phyloP scores from a whole-genome alignment of 2,329 filamentous ascomycete genomes.

The Cladosporium sp. region DNA sequence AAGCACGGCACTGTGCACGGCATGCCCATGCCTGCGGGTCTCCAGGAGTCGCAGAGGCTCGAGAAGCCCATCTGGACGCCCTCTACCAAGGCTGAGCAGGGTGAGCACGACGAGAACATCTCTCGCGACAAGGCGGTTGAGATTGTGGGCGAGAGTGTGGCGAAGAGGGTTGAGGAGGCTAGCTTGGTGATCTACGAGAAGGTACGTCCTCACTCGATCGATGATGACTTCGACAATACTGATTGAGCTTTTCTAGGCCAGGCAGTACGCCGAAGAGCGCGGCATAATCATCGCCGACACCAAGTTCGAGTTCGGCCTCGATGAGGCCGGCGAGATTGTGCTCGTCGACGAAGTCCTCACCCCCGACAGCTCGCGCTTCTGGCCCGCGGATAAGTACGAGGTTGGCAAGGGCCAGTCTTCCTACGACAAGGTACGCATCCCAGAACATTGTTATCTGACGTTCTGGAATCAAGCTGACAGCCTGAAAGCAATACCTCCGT shows the following conservation, averaged over 20 bases:
- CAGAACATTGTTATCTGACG: neutral
- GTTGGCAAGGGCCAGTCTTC: conserved; percentile 74
- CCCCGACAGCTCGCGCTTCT: conserved; percentile 76
- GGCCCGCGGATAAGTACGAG: conserved; percentile 72
- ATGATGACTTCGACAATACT: neutral
- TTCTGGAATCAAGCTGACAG: conserved; percentile 21
- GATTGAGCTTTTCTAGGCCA: conserved; percentile 43
- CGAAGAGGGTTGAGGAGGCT: conserved; percentile 64
- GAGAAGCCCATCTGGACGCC: conserved; percentile 73
- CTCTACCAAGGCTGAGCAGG: conserved; percentile 79
- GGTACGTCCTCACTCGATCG: conserved; percentile 35
- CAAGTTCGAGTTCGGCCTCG: conserved; percentile 73
- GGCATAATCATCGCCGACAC: conserved; percentile 78
- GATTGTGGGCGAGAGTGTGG: conserved; percentile 66
- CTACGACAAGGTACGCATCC: conserved; percentile 68
- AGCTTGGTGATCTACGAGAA: conserved; percentile 64
- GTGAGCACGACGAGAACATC: conserved; percentile 84
- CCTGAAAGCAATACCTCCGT: conserved; percentile 55
- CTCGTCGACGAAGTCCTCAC: conserved; percentile 84
- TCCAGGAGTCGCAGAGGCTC: conserved; percentile 70
- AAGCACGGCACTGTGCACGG: conserved; percentile 77
- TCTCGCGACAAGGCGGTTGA: conserved; percentile 62
- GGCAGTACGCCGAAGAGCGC: conserved; percentile 62
- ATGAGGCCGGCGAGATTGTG: conserved; percentile 65
- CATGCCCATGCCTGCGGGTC: conserved; percentile 64